These are phyloP conservation scores for Saussurea involucrata DNA, from an alignment of 129 eudicot species.

Conservation along the genomic window DNA sequence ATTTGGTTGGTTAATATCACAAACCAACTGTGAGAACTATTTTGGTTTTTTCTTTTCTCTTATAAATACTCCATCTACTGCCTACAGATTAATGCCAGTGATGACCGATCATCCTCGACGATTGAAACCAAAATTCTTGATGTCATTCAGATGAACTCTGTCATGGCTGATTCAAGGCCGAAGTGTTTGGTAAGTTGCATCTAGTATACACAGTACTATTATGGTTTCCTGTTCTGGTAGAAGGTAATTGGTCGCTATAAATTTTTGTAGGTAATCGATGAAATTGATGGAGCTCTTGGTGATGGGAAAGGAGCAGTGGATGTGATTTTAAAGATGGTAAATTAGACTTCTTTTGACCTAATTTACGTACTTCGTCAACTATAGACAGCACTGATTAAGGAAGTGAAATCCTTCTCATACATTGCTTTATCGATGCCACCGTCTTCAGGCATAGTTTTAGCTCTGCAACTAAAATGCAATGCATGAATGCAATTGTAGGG, in stretches of 20 bases:
- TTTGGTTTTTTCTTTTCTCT: background rate
- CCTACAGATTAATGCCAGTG: conserved; percentile 92
- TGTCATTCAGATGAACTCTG: conserved; percentile 94
- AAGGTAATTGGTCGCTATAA: background rate
- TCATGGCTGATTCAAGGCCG: conserved; percentile 90
- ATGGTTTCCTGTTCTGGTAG: background rate
- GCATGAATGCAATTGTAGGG: background rate
- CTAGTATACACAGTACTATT: background rate
- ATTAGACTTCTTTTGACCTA: background rate
- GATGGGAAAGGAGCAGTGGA: conserved; percentile 99
- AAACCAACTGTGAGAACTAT: background rate
- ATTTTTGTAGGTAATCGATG: conserved; percentile 75
- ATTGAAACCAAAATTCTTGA: conserved; percentile 88
- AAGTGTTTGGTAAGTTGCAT: conserved; percentile 76
- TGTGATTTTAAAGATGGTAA: conserved; percentile 84
- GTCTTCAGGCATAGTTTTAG: background rate
- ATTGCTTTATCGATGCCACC: background rate
- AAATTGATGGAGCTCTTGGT: conserved; percentile 98
- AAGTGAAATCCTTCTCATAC: background rate
- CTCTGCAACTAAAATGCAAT: background rate
- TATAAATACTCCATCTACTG: conserved; percentile 1
- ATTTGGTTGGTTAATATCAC: background rate
- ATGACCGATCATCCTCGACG: conserved; percentile 79
- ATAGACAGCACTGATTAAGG: background rate
- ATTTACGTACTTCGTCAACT: background rate